These are phyloP conservation scores for Candida parachauliodes DNA, from an alignment of 805 yeast genomes.

Conservation along the genomic window DNA sequence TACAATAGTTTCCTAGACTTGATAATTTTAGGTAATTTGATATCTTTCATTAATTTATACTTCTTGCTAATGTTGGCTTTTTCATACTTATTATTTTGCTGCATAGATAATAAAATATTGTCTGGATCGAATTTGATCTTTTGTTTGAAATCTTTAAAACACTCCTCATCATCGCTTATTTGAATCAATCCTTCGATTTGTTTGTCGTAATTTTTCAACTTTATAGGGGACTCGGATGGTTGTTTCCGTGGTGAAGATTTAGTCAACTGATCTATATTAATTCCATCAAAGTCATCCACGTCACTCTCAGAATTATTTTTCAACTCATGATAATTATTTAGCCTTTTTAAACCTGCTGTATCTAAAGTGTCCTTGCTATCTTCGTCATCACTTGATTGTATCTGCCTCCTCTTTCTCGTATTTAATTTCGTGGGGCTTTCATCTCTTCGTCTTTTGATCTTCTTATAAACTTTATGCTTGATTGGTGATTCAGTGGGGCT, in stretches of 20 bases:
- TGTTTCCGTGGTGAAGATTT: constrained; percentile 1
- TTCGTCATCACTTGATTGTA: not conserved
- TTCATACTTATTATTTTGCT: constrained; percentile 8
- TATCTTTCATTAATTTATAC: constrained; percentile 12
- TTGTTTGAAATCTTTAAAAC: not conserved
- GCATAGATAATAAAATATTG: constrained; percentile 7
- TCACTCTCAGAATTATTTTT: not conserved
- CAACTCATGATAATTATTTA: not conserved
- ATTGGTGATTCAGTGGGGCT: not conserved
- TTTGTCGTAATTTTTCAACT: constrained; percentile 1
- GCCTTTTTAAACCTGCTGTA: not conserved
- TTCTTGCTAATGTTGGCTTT: constrained; percentile 12
- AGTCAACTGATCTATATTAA: not conserved
- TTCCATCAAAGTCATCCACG: constrained; percentile 2
- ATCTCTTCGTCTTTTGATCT: not conserved
- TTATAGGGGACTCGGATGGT: not conserved
- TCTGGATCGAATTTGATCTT: not conserved
- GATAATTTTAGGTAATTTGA: constrained; percentile 20
- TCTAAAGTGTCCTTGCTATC: not conserved
- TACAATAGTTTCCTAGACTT: constrained; percentile 29
- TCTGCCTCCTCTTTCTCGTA: not conserved
- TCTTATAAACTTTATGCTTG: not conserved
- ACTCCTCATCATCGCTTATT: constrained; percentile 7
- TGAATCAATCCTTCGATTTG: constrained; percentile 8
- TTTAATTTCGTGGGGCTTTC: not conserved